Base-by-base conservation (phyloP, 371 early-diverging fungal genomes). In the Apophysomyces variabilis region DNA sequence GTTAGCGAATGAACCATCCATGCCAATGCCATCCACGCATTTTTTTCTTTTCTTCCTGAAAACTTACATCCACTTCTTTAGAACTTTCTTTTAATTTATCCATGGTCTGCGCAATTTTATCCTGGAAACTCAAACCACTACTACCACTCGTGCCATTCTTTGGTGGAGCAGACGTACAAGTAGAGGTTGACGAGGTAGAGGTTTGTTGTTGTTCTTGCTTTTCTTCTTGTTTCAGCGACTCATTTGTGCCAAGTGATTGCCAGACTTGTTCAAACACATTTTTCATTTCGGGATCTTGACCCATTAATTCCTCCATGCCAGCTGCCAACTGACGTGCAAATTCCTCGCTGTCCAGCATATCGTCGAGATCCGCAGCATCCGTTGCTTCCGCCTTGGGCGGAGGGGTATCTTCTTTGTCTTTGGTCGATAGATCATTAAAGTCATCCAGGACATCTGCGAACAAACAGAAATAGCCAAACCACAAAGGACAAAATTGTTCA, bases 21-120 rank as follows among this genome's bases (percentile, higher is more conserved):
- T 3, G n/a, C 13, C 26, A n/a, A 16, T 37, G 39, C 38, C 32
- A 43, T 50, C 32, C 14, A 57, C 39, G 11, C 7, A 7, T 44
- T 39, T 35, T 35, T 32, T 35, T 41, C 38, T 62, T 16, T 35
- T 5, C 0, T 9, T 50, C 47, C 59, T 46, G 32, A 21, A 58
- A 0, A 68, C 82, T 76, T 89, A 92, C 94, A 71, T 93, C 89
- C 18, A 89, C 91, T 64, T 92, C 85, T 32, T 90, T 90, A 9
- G 92, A 90, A 64, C 94, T 94, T 64, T 92, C 90, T 68, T 91
- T 88, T 14, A 96, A 78, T 61, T 94, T 93, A 69, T 86, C 87
- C 90, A 95, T 88, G 6, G 96, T 95, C 57, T 92, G 87, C 36
- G 88, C 85, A 68, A 94, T 93, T 21, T 85, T 88, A 58, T 92